Evolutionary conservation across 2,329 filamentous ascomycete species (phyloP).

Genomic region (Claviceps humidiphila): DNA sequence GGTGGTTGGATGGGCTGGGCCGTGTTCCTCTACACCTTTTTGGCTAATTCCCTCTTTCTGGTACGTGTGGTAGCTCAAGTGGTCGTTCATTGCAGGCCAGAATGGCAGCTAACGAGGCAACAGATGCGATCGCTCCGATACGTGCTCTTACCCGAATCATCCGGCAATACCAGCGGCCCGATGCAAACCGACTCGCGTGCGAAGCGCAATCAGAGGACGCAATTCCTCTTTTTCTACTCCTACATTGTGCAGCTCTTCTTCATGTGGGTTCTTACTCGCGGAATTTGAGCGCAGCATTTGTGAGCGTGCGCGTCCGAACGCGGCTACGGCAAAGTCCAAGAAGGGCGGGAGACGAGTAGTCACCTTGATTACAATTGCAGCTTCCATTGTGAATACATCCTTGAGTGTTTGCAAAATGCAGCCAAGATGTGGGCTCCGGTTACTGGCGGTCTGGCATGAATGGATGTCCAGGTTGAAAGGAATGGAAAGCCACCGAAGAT

Average conservation of each 20-base stretch:
- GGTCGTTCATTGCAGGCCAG: too few relatives aligned
- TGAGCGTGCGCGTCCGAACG: not conserved
- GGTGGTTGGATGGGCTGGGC: conserved; percentile 81
- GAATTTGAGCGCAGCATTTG: conserved; percentile 14
- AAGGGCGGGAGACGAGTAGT: not conserved
- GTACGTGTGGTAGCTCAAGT: conserved; percentile 36
- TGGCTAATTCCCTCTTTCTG: conserved; percentile 90
- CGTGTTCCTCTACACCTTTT: conserved; percentile 81
- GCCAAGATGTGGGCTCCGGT: too few relatives aligned
- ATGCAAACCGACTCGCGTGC: conserved; percentile 64
- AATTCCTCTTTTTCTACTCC: conserved; percentile 88
- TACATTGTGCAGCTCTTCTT: conserved; percentile 89
- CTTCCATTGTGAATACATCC: too few relatives aligned
- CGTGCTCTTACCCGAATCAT: conserved; percentile 77
- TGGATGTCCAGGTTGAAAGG: too few relatives aligned
- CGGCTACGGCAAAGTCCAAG: not conserved
- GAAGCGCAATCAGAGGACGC: conserved; percentile 76
- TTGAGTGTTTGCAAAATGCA: too few relatives aligned
- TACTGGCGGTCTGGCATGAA: too few relatives aligned
- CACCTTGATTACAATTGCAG: too few relatives aligned
- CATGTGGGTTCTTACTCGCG: conserved; percentile 62
- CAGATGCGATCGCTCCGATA: conserved; percentile 92
- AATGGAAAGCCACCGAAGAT: too few relatives aligned
- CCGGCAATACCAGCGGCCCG: conserved; percentile 48
- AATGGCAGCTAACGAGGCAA: not conserved